These are phyloP conservation scores for Penicillium sclerotiorum DNA, from an alignment of 2,329 filamentous ascomycete species.

Conservation along the genomic window DNA sequence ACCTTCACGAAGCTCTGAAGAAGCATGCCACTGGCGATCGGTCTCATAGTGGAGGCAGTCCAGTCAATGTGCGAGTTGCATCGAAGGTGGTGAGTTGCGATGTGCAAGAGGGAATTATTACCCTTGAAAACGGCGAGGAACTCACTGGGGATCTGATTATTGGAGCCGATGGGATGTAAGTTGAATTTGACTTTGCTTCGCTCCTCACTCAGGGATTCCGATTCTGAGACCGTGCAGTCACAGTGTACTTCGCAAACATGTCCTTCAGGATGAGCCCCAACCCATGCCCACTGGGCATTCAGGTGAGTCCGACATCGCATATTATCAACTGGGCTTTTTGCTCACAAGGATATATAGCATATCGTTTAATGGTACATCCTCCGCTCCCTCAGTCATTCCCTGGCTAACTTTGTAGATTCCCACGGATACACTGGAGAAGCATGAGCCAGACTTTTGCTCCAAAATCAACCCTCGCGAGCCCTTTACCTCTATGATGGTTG, in stretches of 20 bases:
- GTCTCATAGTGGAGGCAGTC: conserved; percentile 11
- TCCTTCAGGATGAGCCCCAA: conserved; percentile 17
- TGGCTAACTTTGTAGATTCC: conserved; percentile 10
- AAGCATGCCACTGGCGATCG: conserved; percentile 5
- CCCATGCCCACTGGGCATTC: conserved; percentile 18
- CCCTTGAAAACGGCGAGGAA: conserved; percentile 17
- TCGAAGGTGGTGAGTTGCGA: conserved; percentile 18
- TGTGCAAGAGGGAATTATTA: conserved; percentile 11
- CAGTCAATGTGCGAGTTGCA: conserved; percentile 16
- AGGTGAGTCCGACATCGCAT: conserved; percentile 7
- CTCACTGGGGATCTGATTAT: conserved; percentile 29
- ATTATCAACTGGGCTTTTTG: neutral
- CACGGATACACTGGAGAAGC: conserved; percentile 12
- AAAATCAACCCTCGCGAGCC: conserved; percentile 42
- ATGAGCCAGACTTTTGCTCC: conserved; percentile 24
- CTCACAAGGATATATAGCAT: conserved; percentile 3
- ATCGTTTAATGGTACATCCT: conserved; percentile 16
- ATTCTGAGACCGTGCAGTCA: conserved; percentile 9
- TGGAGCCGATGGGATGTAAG: conserved; percentile 34
- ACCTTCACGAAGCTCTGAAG: conserved; percentile 28
- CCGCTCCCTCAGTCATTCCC: neutral
- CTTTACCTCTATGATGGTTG: conserved; percentile 52
- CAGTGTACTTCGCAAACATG: conserved; percentile 23
- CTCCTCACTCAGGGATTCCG: too few relatives aligned
- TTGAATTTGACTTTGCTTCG: too few relatives aligned